Evolutionary conservation across 352 stramenopile genomes (phyloP), one percentile per base, ranked within the genome.

Genomic region (Pythium dissimile): DNA sequence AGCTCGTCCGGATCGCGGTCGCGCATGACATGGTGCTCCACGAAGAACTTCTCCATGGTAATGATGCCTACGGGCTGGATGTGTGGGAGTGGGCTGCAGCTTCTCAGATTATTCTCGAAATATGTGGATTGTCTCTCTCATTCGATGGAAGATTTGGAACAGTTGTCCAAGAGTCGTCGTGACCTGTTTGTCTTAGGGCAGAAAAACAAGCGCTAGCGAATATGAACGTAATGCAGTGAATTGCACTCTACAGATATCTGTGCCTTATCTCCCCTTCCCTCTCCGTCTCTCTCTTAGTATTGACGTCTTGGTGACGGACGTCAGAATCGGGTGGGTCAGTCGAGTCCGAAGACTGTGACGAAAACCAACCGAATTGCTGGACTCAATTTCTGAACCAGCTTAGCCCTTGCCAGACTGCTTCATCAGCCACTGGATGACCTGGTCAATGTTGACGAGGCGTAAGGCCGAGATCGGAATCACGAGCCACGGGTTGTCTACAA

Each of bases 401-500:
- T 91, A 94, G 57, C 80, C 80, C 79, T 94, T 94, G 72, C 84
- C 84, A 35, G 84, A 94, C 75, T 98, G 94, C 57, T 95, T 94
- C 69, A 97, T 98, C 53, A 98, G 73, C 95, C 95, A 98, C 73
- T 98, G 92, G 43, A 98, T 94, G 56, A 98, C 93, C 72, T 98
- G 94, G 75, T 99, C 95, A 59, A 99, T 97, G 82, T 98, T 98
- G 42, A 97, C 96, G 59, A 96, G 86, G 51, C 96, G 92, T 37
- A 99, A 79, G 21, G 96, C 96, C 62, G 91, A 98, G 73, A 98
- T 98, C 32, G 96, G 96, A 62, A 99, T 97, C 41, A 99, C 92
- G 57, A 99, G 96, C 96, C 96, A 99, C 38, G 96, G 96, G 59
- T 98, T 99, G 67, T 98, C 96, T 66, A 98, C 94, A 44, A 99